Base-by-base conservation (phyloP, 306 rosid genomes). In the Cicer pinnatifidum region DNA sequence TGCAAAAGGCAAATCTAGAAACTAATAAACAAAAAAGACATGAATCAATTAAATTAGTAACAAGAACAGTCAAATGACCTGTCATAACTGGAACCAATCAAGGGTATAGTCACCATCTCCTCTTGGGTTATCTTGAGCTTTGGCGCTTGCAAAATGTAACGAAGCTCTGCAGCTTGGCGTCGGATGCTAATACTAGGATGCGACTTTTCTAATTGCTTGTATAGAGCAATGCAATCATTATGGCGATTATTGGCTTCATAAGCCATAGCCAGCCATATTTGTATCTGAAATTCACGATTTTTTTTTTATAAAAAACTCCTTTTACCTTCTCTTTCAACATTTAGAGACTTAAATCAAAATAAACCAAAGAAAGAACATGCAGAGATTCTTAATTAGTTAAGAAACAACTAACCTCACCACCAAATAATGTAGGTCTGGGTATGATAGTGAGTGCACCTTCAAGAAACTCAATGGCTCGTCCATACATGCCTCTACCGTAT, bases 221-320 rank as follows among this genome's bases (percentile, higher is more conserved):
- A 94, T 3, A 94, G 87, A 39, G 85, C 92, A 76, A 94, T 94
- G 84, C 98, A 94, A 76, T 91, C 98, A 0, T 69, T 56, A 51
- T 91, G 98, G 72, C 98, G 96, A 66, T 87, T 85, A 50, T 91
- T 81, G 61, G 98, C 98, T 71, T 94, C 98, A 39, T 94, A 94
- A n/a, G 98, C 98, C 97, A 94, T 94, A 50, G 97, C 98, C 77
- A 94, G 87, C 97, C 98, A 94, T 80, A 94, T 94, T 79, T 91
- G 96, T 54, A 94, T 91, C 98, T 94, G 89, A 81, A 80, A 82
- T 63, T 63, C 13, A 71, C 67, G 9, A 8, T 35, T 35, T 9
- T 40, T 17, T 39, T 38, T 60, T 15, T 53, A 33, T 4, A 9
- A 76, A n/a, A 19, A 11, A 12, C 7, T 46, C 13, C 0, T 38